A percentile compares a stretch with the other conserved stretches of the same genome.
Evolutionary conservation across 768 basidiomycete species (phyloP).

Genomic region (Phanerochaete carnosa): DNA sequence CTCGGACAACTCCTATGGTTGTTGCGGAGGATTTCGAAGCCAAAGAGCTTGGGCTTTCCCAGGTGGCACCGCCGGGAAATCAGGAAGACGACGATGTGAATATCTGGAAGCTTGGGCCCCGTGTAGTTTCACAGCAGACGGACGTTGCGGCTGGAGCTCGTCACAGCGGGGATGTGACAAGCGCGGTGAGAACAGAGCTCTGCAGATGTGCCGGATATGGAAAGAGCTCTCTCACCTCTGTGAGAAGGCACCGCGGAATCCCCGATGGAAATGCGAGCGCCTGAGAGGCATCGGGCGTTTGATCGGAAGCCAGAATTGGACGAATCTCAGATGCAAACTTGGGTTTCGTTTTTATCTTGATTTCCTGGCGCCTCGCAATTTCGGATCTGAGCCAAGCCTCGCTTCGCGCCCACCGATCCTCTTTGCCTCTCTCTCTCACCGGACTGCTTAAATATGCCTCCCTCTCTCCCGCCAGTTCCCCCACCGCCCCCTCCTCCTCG

Average conservation of each 20-base stretch:
- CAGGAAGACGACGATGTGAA: conserved; percentile 15
- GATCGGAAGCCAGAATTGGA: conserved; percentile 9
- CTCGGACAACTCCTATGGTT: neutral
- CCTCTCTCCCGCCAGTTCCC: conserved; percentile 1
- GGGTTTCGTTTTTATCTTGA: conserved; percentile 9
- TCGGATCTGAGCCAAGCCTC: conserved; percentile 8
- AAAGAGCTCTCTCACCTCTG: conserved; percentile 3
- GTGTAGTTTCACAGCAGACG: conserved; percentile 6
- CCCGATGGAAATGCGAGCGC: conserved; percentile 19
- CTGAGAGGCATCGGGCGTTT: conserved; percentile 9
- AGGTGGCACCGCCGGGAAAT: conserved; percentile 6
- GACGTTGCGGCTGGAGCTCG: conserved; percentile 3
- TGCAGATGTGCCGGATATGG: conserved; percentile 10
- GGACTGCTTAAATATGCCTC: conserved; percentile 14
- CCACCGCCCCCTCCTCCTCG: conserved; percentile 10
- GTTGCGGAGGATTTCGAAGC: conserved; percentile 7
- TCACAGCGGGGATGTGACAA: neutral
- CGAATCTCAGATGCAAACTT: conserved; percentile 16
- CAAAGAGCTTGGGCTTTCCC: neutral
- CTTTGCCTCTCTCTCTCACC: conserved; percentile 10
- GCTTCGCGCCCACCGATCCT: conserved; percentile 1
- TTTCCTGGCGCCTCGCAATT: conserved; percentile 9
- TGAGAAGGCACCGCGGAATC: conserved; percentile 21
- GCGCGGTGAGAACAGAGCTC: neutral
- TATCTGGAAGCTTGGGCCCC: conserved; percentile 4